Conservation (phyloP, 2,329 filamentous ascomycete genomes). For the Fusarium goolgardi region DNA sequence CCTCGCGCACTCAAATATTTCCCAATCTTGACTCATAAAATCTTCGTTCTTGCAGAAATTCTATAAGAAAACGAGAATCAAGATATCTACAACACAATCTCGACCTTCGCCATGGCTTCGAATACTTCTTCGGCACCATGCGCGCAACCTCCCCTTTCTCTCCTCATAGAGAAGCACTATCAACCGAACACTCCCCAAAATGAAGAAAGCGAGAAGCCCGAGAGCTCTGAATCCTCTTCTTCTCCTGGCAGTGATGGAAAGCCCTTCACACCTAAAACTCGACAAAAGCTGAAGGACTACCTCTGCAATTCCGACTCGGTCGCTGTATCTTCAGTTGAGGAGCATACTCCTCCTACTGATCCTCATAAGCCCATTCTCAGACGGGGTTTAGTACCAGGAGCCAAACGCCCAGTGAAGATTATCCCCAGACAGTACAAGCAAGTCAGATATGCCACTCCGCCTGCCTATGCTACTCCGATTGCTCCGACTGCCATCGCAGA, state of each 20-base stretch:
- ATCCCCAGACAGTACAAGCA: background rate
- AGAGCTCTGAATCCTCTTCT: background rate
- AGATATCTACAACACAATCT: background rate
- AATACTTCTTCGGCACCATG: slow-evolving; percentile 21
- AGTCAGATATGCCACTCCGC: background rate
- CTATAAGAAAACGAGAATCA: background rate
- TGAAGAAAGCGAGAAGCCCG: background rate
- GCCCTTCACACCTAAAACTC: slow-evolving; percentile 3
- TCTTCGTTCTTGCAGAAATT: background rate
- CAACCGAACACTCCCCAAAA: background rate
- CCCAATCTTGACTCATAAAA: background rate
- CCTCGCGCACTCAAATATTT: background rate
- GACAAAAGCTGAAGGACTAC: slow-evolving; percentile 1
- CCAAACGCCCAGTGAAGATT: background rate
- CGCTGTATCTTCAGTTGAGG: slow-evolving; percentile 22
- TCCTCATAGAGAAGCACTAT: slow-evolving; percentile 28
- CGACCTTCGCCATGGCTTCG: slow-evolving; percentile 11
- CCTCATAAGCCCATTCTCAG: background rate
- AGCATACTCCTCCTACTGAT: slow-evolving; percentile 27
- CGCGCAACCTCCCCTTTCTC: slow-evolving; percentile 28
- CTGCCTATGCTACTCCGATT: background rate
- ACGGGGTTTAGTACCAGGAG: background rate
- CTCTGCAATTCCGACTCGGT: slow-evolving; percentile 14
- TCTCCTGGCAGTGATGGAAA: background rate
- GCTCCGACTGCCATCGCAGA: background rate